Evolutionary conservation across 1,139 yeast species (phyloP).

Genomic region (Magnusiomyces clavatus): DNA sequence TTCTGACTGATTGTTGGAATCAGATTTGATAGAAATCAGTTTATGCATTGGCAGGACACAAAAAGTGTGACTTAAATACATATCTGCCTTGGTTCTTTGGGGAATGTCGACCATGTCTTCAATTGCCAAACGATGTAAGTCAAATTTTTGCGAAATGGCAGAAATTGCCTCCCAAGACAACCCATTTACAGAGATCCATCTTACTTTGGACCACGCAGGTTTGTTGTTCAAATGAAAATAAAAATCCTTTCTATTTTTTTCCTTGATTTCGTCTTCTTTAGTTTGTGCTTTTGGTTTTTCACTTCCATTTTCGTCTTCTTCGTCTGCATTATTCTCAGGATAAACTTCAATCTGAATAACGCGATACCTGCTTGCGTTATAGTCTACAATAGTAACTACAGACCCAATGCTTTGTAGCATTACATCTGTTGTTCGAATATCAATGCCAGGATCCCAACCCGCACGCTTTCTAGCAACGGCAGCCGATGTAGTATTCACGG

Average conservation of each 20-base stretch:
- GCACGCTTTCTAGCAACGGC: slow-evolving; percentile 28
- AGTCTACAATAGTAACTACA: slow-evolving; percentile 42
- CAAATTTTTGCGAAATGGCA: slow-evolving; percentile 35
- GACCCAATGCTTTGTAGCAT: slow-evolving; percentile 43
- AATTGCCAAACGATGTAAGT: slow-evolving; percentile 42
- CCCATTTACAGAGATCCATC: slow-evolving; percentile 52
- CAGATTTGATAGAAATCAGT: slow-evolving; percentile 27
- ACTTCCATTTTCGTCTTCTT: not conserved
- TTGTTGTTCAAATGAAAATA: slow-evolving; percentile 25
- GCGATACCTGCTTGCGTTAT: slow-evolving; percentile 36
- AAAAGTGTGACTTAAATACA: slow-evolving; percentile 42
- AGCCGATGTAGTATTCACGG: slow-evolving; percentile 16
- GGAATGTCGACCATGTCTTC: slow-evolving; percentile 55
- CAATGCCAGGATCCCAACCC: slow-evolving; percentile 51
- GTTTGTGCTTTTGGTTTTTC: not conserved
- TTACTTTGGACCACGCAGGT: slow-evolving; percentile 42
- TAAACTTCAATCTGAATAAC: slow-evolving; percentile 32
- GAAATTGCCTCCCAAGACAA: slow-evolving; percentile 48
- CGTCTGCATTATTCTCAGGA: slow-evolving; percentile 13
- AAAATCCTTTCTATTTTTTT: slow-evolving; percentile 16
- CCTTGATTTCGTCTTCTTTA: not conserved
- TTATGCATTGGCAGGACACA: slow-evolving; percentile 45
- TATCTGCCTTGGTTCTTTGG: slow-evolving; percentile 47
- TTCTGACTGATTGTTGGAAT: too few species aligned
- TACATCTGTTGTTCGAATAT: slow-evolving; percentile 42